A percentile compares a stretch with the other conserved stretches of the same genome.
Conservation (phyloP, 2,329 filamentous ascomycete genomes). For the Aquanectria penicillioides region DNA sequence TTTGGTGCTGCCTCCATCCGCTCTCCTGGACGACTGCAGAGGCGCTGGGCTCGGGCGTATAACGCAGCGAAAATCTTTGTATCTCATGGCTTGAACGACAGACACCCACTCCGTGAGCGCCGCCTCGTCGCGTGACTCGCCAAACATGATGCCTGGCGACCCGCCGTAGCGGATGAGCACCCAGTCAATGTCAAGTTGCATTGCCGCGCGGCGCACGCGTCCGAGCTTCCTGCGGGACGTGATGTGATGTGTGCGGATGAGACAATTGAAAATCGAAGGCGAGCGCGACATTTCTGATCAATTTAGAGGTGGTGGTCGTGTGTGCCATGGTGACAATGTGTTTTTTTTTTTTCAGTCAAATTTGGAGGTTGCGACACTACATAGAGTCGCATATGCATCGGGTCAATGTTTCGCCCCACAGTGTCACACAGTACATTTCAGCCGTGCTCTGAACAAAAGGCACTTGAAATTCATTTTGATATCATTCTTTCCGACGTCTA, state of each 20-base stretch:
- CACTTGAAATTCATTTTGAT: not conserved
- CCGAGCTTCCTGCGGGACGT: conserved; percentile 79
- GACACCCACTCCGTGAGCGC: conserved; percentile 72
- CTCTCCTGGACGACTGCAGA: conserved; percentile 1
- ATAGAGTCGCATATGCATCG: too few relatives aligned
- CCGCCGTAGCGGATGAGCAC: conserved; percentile 74
- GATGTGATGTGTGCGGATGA: conserved; percentile 84
- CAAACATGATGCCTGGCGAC: conserved; percentile 82
- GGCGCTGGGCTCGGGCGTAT: conserved; percentile 56
- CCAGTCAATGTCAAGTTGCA: conserved; percentile 64
- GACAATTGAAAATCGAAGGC: conserved; percentile 38
- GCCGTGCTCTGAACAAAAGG: too few relatives aligned
- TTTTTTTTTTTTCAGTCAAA: too few relatives aligned
- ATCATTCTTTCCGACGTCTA: not conserved
- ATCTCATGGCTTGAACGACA: conserved; percentile 71
- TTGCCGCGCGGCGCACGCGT: conserved; percentile 69
- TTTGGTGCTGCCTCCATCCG: conserved; percentile 1
- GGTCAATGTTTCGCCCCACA: too few relatives aligned
- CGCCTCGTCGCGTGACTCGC: conserved; percentile 65
- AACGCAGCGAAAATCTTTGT: conserved; percentile 78
- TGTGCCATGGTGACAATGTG: conserved; percentile 12
- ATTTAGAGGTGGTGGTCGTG: not conserved
- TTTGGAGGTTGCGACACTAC: too few relatives aligned
- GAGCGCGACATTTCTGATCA: conserved; percentile 34
- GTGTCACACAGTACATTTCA: too few relatives aligned